These are phyloP conservation scores for Cardiosporidium cionae DNA, from an alignment of 169 alveolate genomes.

Conservation along the genomic window DNA sequence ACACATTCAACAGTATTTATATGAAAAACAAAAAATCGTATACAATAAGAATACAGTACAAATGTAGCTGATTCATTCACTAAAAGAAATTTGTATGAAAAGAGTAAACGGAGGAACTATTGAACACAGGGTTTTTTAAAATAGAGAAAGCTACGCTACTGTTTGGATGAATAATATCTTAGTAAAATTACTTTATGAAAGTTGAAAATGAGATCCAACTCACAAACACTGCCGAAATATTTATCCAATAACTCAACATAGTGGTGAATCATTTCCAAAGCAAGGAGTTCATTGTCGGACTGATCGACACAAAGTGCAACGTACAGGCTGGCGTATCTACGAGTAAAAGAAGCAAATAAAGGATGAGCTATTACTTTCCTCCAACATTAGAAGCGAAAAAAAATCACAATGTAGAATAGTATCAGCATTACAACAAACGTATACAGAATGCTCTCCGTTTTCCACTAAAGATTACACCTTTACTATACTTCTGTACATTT, in stretches of 20 bases:
- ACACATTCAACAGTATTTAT: not conserved
- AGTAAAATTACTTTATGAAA: conserved; percentile 78
- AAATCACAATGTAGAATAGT: too few relatives aligned
- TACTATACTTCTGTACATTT: too few relatives aligned
- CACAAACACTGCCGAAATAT: conserved; percentile 98
- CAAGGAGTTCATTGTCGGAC: conserved; percentile 90
- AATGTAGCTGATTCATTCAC: not conserved
- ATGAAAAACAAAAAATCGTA: too few relatives aligned
- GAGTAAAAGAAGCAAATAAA: not conserved
- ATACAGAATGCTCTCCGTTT: too few relatives aligned
- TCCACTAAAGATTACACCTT: too few relatives aligned
- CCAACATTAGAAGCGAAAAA: too few relatives aligned
- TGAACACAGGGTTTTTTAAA: not conserved
- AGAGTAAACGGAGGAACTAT: not conserved
- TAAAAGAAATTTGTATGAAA: not conserved
- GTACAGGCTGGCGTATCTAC: conserved; percentile 93
- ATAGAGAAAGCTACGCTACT: not conserved
- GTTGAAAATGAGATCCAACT: conserved; percentile 95
- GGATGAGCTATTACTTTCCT: too few relatives aligned
- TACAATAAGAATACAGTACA: too few relatives aligned
- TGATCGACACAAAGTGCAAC: conserved; percentile 92
- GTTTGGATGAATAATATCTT: not conserved
- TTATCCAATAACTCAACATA: conserved; percentile 95
- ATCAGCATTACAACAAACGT: too few relatives aligned
- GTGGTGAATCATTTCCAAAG: conserved; percentile 92